A percentile compares a stretch with the other conserved stretches of the same genome.
These are phyloP conservation scores for Diospyros kaki DNA, from an alignment of 148 eudicot genomes.

Conservation along the genomic window DNA sequence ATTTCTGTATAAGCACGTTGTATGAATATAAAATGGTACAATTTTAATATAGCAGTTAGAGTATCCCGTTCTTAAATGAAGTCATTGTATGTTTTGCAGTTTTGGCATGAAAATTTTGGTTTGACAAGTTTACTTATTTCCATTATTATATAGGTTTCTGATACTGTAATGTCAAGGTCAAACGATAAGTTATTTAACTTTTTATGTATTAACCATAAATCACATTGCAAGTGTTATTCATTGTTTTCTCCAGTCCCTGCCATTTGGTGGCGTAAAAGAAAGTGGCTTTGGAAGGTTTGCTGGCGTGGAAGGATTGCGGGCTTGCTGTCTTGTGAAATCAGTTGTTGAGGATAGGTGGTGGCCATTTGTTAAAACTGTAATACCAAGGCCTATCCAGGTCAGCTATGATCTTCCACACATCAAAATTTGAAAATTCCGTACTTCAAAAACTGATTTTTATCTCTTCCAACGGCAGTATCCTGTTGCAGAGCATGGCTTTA, in stretches of 20 bases:
- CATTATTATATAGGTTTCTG: background rate
- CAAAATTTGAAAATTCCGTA: background rate
- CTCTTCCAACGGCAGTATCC: conserved; percentile 65
- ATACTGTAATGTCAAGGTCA: background rate
- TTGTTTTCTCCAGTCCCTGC: conserved; percentile 66
- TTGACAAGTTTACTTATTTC: background rate
- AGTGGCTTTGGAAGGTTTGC: conserved; percentile 99
- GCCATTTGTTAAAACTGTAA: conserved; percentile 85
- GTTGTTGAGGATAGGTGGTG: conserved; percentile 97
- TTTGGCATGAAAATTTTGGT: background rate
- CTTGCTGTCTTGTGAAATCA: conserved; percentile 91
- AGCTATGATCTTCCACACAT: background rate
- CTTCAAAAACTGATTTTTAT: background rate
- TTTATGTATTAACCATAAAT: background rate
- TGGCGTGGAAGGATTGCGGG: conserved; percentile 89
- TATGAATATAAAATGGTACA: background rate
- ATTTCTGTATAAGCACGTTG: background rate
- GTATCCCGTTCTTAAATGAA: background rate
- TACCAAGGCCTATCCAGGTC: conserved; percentile 96
- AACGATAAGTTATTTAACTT: background rate
- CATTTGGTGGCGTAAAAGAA: conserved; percentile 95
- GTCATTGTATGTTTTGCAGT: background rate
- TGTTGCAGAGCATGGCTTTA: conserved; percentile 75
- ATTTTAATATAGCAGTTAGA: background rate
- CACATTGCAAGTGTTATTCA: background rate